These are phyloP conservation scores for Neostapfia colusana DNA, from an alignment of 176 grass and related monocot genomes.

Conservation along the genomic window DNA sequence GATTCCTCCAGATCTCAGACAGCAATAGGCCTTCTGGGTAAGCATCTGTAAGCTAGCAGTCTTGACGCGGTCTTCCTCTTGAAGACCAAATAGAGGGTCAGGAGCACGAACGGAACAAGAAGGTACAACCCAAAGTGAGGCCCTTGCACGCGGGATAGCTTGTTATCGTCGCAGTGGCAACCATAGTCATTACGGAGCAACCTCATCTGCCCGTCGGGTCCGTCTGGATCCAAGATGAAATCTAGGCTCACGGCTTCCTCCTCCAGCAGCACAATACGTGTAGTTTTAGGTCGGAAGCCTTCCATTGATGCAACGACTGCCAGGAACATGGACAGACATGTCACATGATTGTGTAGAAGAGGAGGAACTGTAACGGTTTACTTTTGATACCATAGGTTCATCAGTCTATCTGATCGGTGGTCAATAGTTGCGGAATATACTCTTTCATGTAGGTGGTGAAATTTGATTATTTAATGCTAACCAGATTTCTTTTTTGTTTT, in stretches of 20 bases:
- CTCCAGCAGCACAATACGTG: conserved; percentile 51
- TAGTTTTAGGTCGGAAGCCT: conserved; percentile 65
- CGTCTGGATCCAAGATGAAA: conserved; percentile 69
- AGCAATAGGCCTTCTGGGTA: conserved; percentile 43
- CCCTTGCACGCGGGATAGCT: conserved; percentile 47
- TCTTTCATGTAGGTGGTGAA: not conserved
- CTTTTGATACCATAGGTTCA: not conserved
- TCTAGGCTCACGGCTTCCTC: conserved; percentile 58
- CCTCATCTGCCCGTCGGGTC: conserved; percentile 1
- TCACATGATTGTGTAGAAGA: not conserved
- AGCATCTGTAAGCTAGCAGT: conserved; percentile 30
- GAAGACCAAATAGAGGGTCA: conserved; percentile 60
- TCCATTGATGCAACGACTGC: conserved; percentile 69
- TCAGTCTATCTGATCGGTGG: not conserved
- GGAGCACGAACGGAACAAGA: conserved; percentile 33
- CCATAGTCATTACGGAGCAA: not conserved
- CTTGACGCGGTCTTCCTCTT: conserved; percentile 55
- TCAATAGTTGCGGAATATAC: not conserved
- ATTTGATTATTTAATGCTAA: not conserved
- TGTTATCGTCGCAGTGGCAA: conserved; percentile 43
- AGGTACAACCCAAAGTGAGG: conserved; percentile 55
- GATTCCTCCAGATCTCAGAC: conserved; percentile 32
- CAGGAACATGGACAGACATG: not conserved
- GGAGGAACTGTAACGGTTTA: not conserved
- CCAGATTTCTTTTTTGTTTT: not conserved